phyloP scores from a whole-genome alignment of 176 grass and related monocot genomes.

The Bolboschoenus planiculmis region DNA sequence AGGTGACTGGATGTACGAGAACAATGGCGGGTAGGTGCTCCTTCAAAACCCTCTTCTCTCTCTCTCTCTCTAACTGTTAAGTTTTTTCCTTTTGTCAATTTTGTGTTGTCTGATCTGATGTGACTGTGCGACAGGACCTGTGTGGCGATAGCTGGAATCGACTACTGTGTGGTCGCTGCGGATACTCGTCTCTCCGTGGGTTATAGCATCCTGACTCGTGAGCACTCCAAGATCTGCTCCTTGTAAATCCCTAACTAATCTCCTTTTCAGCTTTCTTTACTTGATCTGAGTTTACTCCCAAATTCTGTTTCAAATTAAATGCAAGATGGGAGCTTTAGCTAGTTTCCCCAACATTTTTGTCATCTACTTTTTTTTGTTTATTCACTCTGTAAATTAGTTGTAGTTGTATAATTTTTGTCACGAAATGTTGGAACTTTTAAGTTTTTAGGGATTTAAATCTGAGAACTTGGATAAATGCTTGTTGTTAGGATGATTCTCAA shows the following conservation, averaged over 20 bases:
- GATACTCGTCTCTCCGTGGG: conserved; percentile 88
- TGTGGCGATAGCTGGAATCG: conserved; percentile 71
- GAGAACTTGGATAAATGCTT: background rate
- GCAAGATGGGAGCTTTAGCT: background rate
- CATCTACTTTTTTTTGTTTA: background rate
- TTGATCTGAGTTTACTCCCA: background rate
- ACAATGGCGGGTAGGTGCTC: conserved; percentile 84
- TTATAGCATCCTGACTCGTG: conserved; percentile 88
- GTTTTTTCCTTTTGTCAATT: background rate
- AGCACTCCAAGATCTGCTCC: conserved; percentile 97
- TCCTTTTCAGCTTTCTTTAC: conserved; percentile 26
- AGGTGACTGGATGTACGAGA: conserved; percentile 97
- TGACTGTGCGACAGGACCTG: conserved; percentile 55
- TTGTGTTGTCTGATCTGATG: conserved; percentile 15
- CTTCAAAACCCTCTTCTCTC: background rate
- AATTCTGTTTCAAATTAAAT: background rate
- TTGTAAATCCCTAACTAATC: conserved; percentile 42
- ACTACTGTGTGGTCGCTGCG: conserved; percentile 89
- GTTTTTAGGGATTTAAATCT: background rate
- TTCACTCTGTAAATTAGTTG: background rate
- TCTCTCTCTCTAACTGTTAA: background rate
- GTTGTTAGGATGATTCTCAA: background rate
- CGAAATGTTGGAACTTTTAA: background rate
- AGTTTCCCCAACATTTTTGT: background rate
- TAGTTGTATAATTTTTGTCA: background rate